Evolutionary conservation across 139 green algal species (phyloP).

Genomic region (Coccomyxa sp.): DNA sequence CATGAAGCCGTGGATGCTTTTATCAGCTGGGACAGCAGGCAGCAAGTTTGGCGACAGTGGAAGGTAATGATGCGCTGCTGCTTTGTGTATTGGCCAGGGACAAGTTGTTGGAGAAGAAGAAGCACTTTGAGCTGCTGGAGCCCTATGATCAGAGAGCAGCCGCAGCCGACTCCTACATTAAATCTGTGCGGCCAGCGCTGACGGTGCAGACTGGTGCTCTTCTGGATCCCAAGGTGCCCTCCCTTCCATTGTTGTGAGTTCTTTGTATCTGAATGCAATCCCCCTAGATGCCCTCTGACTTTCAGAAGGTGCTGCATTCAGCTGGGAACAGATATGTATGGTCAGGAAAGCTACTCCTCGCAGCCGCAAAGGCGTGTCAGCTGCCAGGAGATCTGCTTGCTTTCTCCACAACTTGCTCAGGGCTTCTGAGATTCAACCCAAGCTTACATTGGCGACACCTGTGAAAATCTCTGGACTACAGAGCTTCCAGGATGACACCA

Average conservation of each 20-base stretch:
- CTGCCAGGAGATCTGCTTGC: not conserved
- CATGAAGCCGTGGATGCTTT: no score
- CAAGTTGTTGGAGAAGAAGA: constrained; percentile 70
- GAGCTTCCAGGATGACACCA: no score
- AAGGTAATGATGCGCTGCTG: no score
- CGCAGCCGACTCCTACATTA: constrained; percentile 56
- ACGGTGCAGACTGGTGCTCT: constrained; percentile 53
- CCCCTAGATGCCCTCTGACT: not conserved
- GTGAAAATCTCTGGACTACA: no score
- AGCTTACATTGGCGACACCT: no score
- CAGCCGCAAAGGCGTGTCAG: no score
- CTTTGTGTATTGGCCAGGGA: constrained; percentile 41
- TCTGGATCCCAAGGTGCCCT: constrained; percentile 53
- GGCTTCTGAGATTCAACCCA: not conserved
- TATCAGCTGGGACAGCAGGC: no score
- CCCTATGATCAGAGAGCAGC: constrained; percentile 47
- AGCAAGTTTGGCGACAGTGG: no score
- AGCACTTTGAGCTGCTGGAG: constrained; percentile 65
- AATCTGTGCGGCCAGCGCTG: constrained; percentile 40
- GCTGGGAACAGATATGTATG: no score
- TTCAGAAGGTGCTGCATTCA: not conserved
- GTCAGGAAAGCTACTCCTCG: no score
- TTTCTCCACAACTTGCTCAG: not conserved
- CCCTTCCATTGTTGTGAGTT: not conserved
- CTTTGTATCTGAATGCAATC: not conserved